Conservation (phyloP, 2,329 filamentous ascomycete genomes). For the Microsporum audouinii region DNA sequence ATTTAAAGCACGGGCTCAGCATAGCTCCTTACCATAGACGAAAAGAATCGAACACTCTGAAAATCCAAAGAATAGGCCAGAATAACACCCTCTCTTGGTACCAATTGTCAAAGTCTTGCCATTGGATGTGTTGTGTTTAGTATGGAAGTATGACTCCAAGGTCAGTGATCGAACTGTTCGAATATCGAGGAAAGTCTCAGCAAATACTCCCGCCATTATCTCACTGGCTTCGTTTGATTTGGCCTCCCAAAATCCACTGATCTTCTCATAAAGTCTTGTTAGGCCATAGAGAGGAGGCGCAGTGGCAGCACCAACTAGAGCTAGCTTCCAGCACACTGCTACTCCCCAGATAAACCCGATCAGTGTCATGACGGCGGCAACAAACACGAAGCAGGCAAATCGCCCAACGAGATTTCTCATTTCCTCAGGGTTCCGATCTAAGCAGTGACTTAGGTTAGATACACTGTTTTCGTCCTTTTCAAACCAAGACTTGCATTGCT, state of each 20-base stretch:
- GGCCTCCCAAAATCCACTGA: conserved; percentile 61
- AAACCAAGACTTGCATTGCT: conserved; percentile 71
- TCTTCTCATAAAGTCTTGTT: conserved; percentile 52
- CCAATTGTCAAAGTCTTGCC: conserved; percentile 49
- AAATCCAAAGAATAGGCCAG: conserved; percentile 64
- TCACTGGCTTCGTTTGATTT: conserved; percentile 54
- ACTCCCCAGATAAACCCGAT: conserved; percentile 67
- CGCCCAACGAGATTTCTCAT: conserved; percentile 72
- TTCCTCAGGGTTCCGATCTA: conserved; percentile 77
- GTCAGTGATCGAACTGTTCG: conserved; percentile 64
- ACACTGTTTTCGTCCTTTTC: conserved; percentile 55
- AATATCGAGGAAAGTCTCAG: conserved; percentile 68
- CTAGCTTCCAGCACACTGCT: conserved; percentile 64
- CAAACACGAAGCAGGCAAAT: conserved; percentile 60
- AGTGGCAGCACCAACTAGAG: conserved; percentile 60
- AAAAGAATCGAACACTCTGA: conserved; percentile 62
- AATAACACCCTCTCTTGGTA: conserved; percentile 52
- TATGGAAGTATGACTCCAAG: conserved; percentile 58
- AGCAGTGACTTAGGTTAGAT: conserved; percentile 52
- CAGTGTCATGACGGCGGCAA: conserved; percentile 54
- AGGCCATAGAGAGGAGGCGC: conserved; percentile 56
- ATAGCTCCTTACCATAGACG: conserved; percentile 40
- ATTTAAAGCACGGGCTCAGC: not conserved
- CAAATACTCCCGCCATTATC: conserved; percentile 50
- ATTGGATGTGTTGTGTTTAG: conserved; percentile 48